phyloP scores from a whole-genome alignment of 257 asterid species.

The Solanum sejunctum region DNA sequence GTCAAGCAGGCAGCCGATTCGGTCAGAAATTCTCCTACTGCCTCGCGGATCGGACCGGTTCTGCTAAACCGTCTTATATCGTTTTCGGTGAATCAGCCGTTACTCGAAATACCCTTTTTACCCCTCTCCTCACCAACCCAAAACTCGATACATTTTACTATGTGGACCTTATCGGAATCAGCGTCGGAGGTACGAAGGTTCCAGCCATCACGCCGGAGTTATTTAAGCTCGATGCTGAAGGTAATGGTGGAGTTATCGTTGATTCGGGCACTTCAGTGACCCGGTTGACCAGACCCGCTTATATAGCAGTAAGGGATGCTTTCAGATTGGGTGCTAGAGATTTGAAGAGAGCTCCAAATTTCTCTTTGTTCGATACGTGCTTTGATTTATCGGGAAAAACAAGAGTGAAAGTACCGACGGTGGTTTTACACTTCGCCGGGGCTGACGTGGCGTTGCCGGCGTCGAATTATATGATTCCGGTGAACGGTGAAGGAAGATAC shows the following conservation, averaged over 20 bases:
- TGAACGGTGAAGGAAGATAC: neutral
- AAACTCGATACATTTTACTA: conserved; percentile 73
- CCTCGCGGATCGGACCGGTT: conserved; percentile 56
- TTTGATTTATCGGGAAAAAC: neutral
- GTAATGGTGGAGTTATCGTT: neutral
- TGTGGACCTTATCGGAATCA: conserved; percentile 53
- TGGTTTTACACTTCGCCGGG: neutral
- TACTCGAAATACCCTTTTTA: conserved; percentile 43
- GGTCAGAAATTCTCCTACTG: conserved; percentile 69
- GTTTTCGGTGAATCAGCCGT: conserved; percentile 63
- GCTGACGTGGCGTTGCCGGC: conserved; percentile 7
- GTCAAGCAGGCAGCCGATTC: conserved; percentile 49
- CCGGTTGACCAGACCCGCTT: neutral
- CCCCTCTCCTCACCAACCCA: conserved; percentile 53
- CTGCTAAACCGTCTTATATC: conserved; percentile 51
- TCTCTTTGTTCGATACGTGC: conserved; percentile 1
- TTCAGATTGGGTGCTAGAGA: conserved; percentile 30
- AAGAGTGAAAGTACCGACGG: neutral
- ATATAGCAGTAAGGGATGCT: neutral
- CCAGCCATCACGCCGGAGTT: conserved; percentile 29
- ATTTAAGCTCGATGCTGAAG: conserved; percentile 25
- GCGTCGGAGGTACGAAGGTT: conserved; percentile 66
- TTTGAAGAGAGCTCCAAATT: conserved; percentile 15
- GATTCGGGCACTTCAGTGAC: conserved; percentile 6
- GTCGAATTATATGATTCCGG: conserved; percentile 2